These are phyloP conservation scores for Colletotrichum higginsianum DNA, from an alignment of 2,329 filamentous ascomycete genomes.

Conservation along the genomic window DNA sequence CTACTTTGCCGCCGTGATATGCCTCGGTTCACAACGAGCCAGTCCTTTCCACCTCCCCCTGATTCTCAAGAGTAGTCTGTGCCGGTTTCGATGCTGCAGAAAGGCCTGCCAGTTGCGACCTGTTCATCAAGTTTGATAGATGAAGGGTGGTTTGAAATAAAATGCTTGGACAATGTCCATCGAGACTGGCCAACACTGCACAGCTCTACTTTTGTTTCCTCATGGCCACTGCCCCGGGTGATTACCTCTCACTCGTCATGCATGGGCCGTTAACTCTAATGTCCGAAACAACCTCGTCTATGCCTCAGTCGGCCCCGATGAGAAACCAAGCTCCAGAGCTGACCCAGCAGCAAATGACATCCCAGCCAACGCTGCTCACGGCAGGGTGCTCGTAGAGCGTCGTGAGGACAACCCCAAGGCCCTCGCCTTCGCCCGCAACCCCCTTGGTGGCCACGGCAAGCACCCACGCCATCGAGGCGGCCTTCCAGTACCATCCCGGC, in stretches of 20 bases:
- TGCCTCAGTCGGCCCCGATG: constrained; percentile 15
- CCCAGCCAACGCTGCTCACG: constrained; percentile 48
- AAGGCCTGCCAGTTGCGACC: no score
- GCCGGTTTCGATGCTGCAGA: no score
- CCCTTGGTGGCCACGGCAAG: constrained; percentile 25
- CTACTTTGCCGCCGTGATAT: no score
- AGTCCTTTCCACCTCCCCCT: no score
- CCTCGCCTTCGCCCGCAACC: constrained; percentile 16
- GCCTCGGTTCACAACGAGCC: no score
- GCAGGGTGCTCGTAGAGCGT: constrained; percentile 47
- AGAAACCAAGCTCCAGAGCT: constrained; percentile 44
- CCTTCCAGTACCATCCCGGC: constrained; percentile 31
- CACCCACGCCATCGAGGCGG: constrained; percentile 33
- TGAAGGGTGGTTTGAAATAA: no score
- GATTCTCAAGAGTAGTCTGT: no score
- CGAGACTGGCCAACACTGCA: no score
- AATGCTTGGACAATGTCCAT: no score
- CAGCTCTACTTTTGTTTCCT: neutral
- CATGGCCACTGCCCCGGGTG: no score
- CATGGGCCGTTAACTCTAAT: neutral
- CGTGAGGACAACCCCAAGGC: constrained; percentile 13
- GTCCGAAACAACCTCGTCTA: neutral
- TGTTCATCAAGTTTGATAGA: no score
- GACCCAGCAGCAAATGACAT: constrained; percentile 48
- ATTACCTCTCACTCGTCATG: neutral